phyloP scores from a whole-genome alignment of 768 basidiomycete species.

The Multifurca ochricompacta region DNA sequence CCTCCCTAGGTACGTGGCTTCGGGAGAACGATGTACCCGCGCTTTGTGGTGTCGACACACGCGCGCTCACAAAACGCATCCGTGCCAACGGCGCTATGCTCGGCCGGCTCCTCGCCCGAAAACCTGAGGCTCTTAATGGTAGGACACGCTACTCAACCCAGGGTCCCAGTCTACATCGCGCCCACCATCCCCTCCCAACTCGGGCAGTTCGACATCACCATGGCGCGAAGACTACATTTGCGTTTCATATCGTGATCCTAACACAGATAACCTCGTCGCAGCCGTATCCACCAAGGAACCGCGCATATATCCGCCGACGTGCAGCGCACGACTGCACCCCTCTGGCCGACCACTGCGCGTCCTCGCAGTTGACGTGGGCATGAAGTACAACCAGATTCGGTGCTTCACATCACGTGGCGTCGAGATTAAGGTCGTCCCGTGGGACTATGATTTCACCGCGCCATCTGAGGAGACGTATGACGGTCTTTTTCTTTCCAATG shows the following conservation, averaged over 20 bases:
- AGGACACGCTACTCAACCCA: conserved; percentile 31
- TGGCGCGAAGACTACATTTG: conserved; percentile 86
- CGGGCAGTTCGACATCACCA: conserved; percentile 21
- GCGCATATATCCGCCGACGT: conserved; percentile 56
- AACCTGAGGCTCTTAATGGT: conserved; percentile 36
- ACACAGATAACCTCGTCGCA: conserved; percentile 84
- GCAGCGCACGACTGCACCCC: conserved; percentile 56
- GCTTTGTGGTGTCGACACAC: conserved; percentile 92
- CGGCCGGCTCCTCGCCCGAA: conserved; percentile 70
- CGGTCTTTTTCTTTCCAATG: conserved; percentile 95
- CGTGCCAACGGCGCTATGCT: conserved; percentile 92
- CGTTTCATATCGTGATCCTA: conserved; percentile 82
- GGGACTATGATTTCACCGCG: conserved; percentile 85
- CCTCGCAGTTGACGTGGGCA: conserved; percentile 93
- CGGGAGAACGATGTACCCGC: conserved; percentile 93
- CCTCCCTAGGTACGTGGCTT: conserved; percentile 86
- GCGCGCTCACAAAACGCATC: conserved; percentile 93
- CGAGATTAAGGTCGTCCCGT: conserved; percentile 95
- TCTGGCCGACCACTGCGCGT: conserved; percentile 77
- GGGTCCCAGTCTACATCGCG: conserved; percentile 39
- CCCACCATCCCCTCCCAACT: conserved; percentile 44
- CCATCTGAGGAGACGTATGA: conserved; percentile 77
- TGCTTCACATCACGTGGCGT: conserved; percentile 91
- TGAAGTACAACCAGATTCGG: conserved; percentile 99
- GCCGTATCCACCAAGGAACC: conserved; percentile 71